These are phyloP conservation scores for Stylosanthes scabra DNA, from an alignment of 331 rosid genomes.

Conservation along the genomic window DNA sequence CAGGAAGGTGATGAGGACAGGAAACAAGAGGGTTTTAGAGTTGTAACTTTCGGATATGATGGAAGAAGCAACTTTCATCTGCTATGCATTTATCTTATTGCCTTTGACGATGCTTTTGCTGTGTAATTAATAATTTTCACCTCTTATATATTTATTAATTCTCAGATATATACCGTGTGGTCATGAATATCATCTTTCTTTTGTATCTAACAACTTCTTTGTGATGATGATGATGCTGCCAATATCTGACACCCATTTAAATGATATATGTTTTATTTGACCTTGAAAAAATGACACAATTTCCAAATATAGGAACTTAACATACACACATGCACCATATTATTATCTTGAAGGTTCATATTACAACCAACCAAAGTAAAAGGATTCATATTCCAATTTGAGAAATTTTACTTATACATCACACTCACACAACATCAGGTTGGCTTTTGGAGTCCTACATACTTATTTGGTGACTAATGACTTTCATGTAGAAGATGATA, in stretches of 20 bases:
- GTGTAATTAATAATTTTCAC: background rate
- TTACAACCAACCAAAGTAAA: no score
- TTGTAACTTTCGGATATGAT: background rate
- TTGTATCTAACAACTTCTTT: background rate
- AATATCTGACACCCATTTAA: background rate
- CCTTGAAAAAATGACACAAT: background rate
- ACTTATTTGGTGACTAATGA: background rate
- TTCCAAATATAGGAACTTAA: background rate
- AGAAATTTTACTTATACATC: background rate
- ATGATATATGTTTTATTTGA: background rate
- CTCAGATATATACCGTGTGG: background rate
- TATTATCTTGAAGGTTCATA: no score
- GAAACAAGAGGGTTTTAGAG: background rate
- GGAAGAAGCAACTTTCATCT: conserved; percentile 4
- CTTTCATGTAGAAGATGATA: no score
- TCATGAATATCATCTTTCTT: background rate
- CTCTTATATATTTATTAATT: background rate
- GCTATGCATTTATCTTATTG: background rate
- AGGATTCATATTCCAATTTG: background rate
- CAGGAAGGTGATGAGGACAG: background rate
- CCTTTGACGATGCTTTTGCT: background rate
- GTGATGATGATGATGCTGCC: background rate
- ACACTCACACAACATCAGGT: background rate
- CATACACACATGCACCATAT: no score
- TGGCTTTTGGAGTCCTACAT: background rate